Conservation (phyloP, 129 eudicot genomes). For the Flaveria sonorensis region DNA sequence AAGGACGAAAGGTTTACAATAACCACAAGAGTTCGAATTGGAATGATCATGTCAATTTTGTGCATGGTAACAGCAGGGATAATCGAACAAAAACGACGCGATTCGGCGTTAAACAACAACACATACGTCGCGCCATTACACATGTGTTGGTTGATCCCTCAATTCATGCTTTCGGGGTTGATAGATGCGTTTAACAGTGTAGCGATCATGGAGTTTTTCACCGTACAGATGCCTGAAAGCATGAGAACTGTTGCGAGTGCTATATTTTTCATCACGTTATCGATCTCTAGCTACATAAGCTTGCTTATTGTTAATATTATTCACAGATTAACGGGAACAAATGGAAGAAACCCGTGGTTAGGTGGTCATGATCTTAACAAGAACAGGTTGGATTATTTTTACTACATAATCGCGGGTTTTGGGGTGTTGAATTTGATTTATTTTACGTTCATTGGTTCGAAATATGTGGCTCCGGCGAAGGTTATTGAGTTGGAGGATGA, state of each 20-base stretch:
- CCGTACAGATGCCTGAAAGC: conserved; percentile 56
- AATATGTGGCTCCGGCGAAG: conserved; percentile 37
- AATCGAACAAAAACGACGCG: conserved; percentile 48
- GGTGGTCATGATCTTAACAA: conserved; percentile 73
- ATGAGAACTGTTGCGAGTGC: conserved; percentile 73
- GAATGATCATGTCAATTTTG: conserved; percentile 56
- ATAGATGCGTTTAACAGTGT: conserved; percentile 64
- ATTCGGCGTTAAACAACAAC: conserved; percentile 33
- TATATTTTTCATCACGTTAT: conserved; percentile 51
- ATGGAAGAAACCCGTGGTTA: conserved; percentile 54
- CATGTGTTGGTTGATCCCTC: conserved; percentile 48
- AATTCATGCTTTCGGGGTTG: conserved; percentile 58
- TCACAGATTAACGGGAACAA: conserved; percentile 31
- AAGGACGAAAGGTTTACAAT: conserved; percentile 43
- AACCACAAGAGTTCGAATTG: conserved; percentile 45
- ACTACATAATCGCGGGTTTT: conserved; percentile 48
- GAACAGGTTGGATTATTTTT: conserved; percentile 60
- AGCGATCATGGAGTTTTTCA: conserved; percentile 70
- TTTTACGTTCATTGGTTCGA: conserved; percentile 50
- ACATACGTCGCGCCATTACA: conserved; percentile 50
- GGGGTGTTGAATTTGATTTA: conserved; percentile 57
- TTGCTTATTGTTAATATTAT: conserved; percentile 50
- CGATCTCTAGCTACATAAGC: conserved; percentile 59
- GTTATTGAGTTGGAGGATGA: conserved; percentile 25
- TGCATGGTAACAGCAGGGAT: conserved; percentile 59